Percentiles rank a stretch among this genome's conserved stretches.
Conservation (phyloP, 345 rosid species). For the Lepidium sativum region DNA sequence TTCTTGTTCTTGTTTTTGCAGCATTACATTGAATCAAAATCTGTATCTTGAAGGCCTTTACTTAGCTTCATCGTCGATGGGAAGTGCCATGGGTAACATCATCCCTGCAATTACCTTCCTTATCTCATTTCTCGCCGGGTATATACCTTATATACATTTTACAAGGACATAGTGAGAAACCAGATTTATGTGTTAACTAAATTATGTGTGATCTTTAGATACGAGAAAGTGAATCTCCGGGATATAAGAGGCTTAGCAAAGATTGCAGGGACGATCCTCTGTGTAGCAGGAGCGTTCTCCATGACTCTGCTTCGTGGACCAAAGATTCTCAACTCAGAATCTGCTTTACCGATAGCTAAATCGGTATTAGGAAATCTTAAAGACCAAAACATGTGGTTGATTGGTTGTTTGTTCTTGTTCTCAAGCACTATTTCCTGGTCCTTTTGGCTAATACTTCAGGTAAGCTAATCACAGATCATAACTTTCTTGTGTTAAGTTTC, state of each 20-base stretch:
- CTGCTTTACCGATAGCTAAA: neutral
- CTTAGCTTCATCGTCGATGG: slow-evolving; percentile 34
- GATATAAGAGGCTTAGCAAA: slow-evolving; percentile 55
- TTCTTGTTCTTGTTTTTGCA: neutral
- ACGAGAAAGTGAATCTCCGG: slow-evolving; percentile 48
- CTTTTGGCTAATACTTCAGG: slow-evolving; percentile 72
- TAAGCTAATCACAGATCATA: neutral
- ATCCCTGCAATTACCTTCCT: slow-evolving; percentile 38
- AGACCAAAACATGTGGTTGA: slow-evolving; percentile 39
- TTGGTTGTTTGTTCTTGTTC: slow-evolving; percentile 55
- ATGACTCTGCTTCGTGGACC: slow-evolving; percentile 70
- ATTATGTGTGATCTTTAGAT: slow-evolving; percentile 24
- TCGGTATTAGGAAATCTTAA: slow-evolving; percentile 16
- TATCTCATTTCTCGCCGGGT: slow-evolving; percentile 31
- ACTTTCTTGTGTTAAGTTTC: neutral
- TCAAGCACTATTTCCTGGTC: slow-evolving; percentile 65
- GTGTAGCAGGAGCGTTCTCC: slow-evolving; percentile 53
- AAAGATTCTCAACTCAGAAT: slow-evolving; percentile 46
- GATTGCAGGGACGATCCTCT: slow-evolving; percentile 47
- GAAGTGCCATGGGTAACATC: slow-evolving; percentile 33
- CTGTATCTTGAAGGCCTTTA: slow-evolving; percentile 32
- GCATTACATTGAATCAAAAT: slow-evolving; percentile 34
- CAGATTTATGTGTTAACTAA: neutral
- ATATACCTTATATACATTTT: neutral
- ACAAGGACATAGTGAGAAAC: neutral